These are phyloP conservation scores for Fusarium nurragi DNA, from an alignment of 2,329 filamentous ascomycete species.

Conservation along the genomic window DNA sequence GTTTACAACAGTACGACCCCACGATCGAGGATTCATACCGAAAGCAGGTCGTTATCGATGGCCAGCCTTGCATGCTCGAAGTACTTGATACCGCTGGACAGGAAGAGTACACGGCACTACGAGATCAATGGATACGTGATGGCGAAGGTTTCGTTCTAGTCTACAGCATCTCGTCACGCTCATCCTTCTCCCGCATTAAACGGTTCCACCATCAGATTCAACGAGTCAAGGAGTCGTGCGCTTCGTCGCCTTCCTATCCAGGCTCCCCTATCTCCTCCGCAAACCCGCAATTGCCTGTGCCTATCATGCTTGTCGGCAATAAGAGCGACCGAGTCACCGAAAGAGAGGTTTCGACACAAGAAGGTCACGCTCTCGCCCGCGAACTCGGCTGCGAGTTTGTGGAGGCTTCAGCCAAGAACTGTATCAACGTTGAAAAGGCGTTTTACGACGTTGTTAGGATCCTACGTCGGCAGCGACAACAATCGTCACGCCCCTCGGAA, in stretches of 20 bases:
- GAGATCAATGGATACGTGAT: slow-evolving; percentile 98
- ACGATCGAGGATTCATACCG: slow-evolving; percentile 90
- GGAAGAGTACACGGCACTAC: slow-evolving; percentile 95
- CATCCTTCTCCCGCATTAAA: slow-evolving; percentile 93
- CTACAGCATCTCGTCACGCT: slow-evolving; percentile 97
- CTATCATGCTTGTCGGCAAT: slow-evolving; percentile 98
- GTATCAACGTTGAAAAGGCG: slow-evolving; percentile 97
- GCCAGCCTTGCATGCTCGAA: slow-evolving; percentile 96
- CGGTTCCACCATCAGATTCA: slow-evolving; percentile 97
- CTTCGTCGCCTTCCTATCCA: slow-evolving; percentile 78
- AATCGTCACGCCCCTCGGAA: slow-evolving; percentile 54
- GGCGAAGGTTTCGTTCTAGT: slow-evolving; percentile 97
- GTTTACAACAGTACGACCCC: slow-evolving; percentile 74
- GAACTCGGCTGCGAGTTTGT: slow-evolving; percentile 96
- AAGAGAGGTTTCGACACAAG: slow-evolving; percentile 94
- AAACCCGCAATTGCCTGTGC: slow-evolving; percentile 74
- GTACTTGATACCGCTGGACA: slow-evolving; percentile 97
- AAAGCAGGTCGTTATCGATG: slow-evolving; percentile 92
- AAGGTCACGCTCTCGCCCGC: slow-evolving; percentile 89
- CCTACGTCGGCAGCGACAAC: slow-evolving; percentile 82
- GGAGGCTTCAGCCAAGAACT: slow-evolving; percentile 96
- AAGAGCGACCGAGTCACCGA: slow-evolving; percentile 98
- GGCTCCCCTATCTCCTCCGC: slow-evolving; percentile 74
- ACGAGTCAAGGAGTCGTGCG: slow-evolving; percentile 91
- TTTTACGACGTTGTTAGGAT: slow-evolving; percentile 98